A percentile compares a stretch with the other conserved stretches of the same genome.
phyloP scores from a whole-genome alignment of 2,329 filamentous ascomycete genomes.

The Hypoxylon sp. region DNA sequence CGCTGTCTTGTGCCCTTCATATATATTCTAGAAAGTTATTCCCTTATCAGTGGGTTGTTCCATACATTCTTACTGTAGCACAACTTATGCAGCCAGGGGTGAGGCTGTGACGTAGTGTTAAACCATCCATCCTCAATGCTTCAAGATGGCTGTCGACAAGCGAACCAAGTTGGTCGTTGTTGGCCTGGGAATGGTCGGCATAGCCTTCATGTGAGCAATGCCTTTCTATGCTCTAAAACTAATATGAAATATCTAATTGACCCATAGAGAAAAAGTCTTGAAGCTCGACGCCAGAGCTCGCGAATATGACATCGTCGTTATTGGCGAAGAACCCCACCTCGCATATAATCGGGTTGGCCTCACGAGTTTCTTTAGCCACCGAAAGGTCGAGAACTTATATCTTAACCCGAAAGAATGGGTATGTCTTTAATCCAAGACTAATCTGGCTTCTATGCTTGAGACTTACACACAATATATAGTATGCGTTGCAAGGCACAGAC shows the following conservation, averaged over 20 bases:
- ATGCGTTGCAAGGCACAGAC: constrained; percentile 72
- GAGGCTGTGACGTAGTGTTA: constrained; percentile 38
- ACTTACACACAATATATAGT: constrained; percentile 62
- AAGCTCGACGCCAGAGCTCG: constrained; percentile 83
- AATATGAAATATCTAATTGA: constrained; percentile 20
- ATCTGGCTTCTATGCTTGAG: not conserved
- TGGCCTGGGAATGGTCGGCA: constrained; percentile 91
- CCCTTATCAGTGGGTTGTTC: not conserved
- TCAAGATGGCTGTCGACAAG: constrained; percentile 62
- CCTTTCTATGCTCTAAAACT: not conserved
- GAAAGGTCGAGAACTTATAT: constrained; percentile 88
- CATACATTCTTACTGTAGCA: constrained; percentile 18
- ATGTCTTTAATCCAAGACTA: constrained; percentile 46
- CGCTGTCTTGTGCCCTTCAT: not conserved
- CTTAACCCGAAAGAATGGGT: constrained; percentile 89
- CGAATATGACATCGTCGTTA: constrained; percentile 86
- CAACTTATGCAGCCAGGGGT: constrained; percentile 25
- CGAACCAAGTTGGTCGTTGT: constrained; percentile 84
- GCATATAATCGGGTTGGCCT: constrained; percentile 93
- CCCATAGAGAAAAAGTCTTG: constrained; percentile 83
- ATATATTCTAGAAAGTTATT: constrained; percentile 1
- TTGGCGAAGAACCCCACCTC: constrained; percentile 89
- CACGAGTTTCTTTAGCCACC: constrained; percentile 90
- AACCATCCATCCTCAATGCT: constrained; percentile 1
- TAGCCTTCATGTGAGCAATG: constrained; percentile 83